Evolutionary conservation across 306 rosid genomes (phyloP).

Genomic region (Acacia crassicarpa): DNA sequence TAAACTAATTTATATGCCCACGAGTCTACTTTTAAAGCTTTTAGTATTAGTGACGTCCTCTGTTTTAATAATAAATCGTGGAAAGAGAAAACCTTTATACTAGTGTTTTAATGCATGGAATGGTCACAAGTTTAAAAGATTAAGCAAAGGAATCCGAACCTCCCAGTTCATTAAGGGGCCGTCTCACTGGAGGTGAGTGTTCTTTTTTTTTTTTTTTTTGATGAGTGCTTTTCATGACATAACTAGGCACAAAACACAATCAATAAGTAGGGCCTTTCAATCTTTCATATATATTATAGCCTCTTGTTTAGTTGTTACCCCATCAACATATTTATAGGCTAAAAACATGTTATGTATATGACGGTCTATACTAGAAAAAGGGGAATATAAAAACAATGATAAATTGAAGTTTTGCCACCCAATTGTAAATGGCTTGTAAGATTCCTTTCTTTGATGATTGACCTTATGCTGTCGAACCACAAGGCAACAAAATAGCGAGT

Average conservation of each 20-base stretch:
- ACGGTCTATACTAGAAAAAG: neutral
- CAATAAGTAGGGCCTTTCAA: neutral
- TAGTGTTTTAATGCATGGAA: constrained; percentile 27
- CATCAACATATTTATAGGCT: neutral
- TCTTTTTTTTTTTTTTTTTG: no score
- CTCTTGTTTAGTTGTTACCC: neutral
- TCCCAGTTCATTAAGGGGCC: constrained; percentile 43
- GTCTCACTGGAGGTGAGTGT: constrained; percentile 34
- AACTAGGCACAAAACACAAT: neutral
- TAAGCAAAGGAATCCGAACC: constrained; percentile 49
- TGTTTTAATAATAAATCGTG: neutral
- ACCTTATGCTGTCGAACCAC: neutral
- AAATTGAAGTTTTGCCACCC: neutral
- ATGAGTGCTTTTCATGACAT: constrained; percentile 15
- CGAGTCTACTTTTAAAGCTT: neutral
- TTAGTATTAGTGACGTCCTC: neutral
- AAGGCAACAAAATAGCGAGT: neutral
- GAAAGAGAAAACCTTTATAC: neutral
- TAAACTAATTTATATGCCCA: neutral
- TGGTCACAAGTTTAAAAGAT: constrained; percentile 22
- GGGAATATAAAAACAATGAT: neutral
- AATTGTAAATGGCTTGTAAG: constrained; percentile 13
- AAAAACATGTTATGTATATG: neutral
- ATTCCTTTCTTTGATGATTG: neutral
- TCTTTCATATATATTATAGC: neutral